Percentiles rank a stretch among this genome's conserved stretches.
Conservation (phyloP, 192 early-diverging fungal species). For the Backusella sp. region DNA sequence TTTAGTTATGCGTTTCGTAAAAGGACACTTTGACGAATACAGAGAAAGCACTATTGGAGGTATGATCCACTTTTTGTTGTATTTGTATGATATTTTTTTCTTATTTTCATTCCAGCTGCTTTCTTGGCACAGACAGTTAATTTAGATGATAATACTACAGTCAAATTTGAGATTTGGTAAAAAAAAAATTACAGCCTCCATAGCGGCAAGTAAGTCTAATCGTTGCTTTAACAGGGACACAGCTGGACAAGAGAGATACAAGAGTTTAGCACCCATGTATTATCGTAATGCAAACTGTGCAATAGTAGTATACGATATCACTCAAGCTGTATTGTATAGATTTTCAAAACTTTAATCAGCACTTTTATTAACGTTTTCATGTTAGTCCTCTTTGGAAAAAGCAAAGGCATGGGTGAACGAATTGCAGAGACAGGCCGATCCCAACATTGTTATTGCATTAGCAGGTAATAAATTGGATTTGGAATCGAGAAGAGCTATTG, state of each 20-base stretch:
- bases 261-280: conserved; percentile 76
- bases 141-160: conserved; percentile 79
- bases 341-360: too few species aligned
- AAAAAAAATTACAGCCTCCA: neutral
- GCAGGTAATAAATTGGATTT: conserved; percentile 68
- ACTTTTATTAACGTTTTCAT: too few species aligned
- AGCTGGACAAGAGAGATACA: conserved; percentile 71
- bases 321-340: conserved; percentile 49
- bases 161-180: conserved; percentile 94
- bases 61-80: conserved; percentile 21
- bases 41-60: conserved; percentile 91
- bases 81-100: too few species aligned
- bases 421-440: conserved; percentile 66
- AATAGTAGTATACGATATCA: conserved; percentile 74
- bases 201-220: neutral
- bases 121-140: conserved; percentile 79
- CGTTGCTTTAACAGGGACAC: conserved; percentile 55
- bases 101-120: conserved; percentile 43
- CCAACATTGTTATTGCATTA: conserved; percentile 69
- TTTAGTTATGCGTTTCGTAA: conserved; percentile 85
- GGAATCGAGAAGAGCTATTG: conserved; percentile 66
- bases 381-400: conserved; percentile 61
- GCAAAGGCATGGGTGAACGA: conserved; percentile 73
- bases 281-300: conserved; percentile 72
- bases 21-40: conserved; percentile 91